These are phyloP conservation scores for Diaporthe citri DNA, from an alignment of 2,329 filamentous ascomycete species.

Conservation along the genomic window DNA sequence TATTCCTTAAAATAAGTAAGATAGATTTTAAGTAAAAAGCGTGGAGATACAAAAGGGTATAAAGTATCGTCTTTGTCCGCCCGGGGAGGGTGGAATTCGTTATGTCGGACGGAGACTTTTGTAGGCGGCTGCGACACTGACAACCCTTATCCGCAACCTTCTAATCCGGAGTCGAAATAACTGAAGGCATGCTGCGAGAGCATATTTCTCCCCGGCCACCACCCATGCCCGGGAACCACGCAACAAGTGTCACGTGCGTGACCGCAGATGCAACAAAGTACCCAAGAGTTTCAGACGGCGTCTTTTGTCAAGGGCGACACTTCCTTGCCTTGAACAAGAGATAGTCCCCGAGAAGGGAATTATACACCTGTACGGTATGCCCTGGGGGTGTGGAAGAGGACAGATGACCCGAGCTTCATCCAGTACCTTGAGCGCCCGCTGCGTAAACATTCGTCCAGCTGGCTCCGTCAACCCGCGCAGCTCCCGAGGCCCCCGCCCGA, in stretches of 20 bases:
- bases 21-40: too few relatives aligned
- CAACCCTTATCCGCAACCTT: constrained; percentile 13
- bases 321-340: neutral
- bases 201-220: neutral
- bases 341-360: neutral
- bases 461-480: constrained; percentile 28
- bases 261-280: neutral
- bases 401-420: neutral
- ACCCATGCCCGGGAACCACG: constrained; percentile 6
- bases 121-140: neutral
- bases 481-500: constrained; percentile 31
- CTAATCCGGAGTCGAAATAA: neutral
- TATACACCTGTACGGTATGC: neutral
- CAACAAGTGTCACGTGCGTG: neutral
- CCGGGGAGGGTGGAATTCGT: too few relatives aligned
- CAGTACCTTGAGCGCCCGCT: neutral
- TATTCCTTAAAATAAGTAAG: too few relatives aligned
- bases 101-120: neutral
- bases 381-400: neutral
- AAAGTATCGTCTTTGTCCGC: too few relatives aligned
- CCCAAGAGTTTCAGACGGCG: neutral
- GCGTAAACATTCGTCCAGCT: constrained; percentile 17
- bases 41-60: too few relatives aligned
- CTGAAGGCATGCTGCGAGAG: neutral
- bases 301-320: neutral